A percentile compares a stretch with the other conserved stretches of the same genome.
phyloP scores from a whole-genome alignment of 768 basidiomycete species.

The Trametes cingulata region DNA sequence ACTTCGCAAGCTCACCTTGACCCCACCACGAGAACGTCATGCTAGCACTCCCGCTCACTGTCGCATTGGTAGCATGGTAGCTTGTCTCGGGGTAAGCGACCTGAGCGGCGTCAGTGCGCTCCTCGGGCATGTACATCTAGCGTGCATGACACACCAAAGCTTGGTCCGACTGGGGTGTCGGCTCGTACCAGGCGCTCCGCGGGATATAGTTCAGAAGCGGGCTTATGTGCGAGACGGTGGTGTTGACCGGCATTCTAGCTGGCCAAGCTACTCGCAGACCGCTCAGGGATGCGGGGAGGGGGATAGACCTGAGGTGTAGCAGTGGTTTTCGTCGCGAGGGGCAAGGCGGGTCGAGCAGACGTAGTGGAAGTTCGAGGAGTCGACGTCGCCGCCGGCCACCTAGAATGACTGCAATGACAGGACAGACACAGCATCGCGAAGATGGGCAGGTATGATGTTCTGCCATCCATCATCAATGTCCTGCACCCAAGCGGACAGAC shows the following conservation, averaged over 20 bases:
- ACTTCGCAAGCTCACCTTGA: conserved; percentile 20
- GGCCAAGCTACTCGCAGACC: neutral
- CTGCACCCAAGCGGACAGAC: conserved; percentile 4
- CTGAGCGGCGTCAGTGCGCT: neutral
- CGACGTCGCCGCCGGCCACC: too few species aligned
- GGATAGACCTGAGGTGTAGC: neutral
- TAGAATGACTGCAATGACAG: neutral
- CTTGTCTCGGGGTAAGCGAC: conserved; percentile 2
- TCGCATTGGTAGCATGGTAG: conserved; percentile 21
- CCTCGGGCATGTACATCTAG: neutral
- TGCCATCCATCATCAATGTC: neutral
- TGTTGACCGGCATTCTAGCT: conserved; percentile 18
- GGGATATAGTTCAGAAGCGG: conserved; percentile 27
- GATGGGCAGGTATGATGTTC: conserved; percentile 1
- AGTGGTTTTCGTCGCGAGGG: neutral
- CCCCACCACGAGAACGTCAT: conserved; percentile 22
- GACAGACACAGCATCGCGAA: conserved; percentile 1
- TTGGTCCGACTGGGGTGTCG: conserved; percentile 1
- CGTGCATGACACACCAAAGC: conserved; percentile 10
- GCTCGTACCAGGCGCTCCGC: conserved; percentile 23
- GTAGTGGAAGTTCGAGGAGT: too few species aligned
- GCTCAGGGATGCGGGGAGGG: neutral
- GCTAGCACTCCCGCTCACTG: conserved; percentile 8
- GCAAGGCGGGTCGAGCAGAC: neutral
- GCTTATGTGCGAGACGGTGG: conserved; percentile 25